These are phyloP conservation scores for Colletotrichum agaves DNA, from an alignment of 2,329 filamentous ascomycete genomes.

Conservation along the genomic window DNA sequence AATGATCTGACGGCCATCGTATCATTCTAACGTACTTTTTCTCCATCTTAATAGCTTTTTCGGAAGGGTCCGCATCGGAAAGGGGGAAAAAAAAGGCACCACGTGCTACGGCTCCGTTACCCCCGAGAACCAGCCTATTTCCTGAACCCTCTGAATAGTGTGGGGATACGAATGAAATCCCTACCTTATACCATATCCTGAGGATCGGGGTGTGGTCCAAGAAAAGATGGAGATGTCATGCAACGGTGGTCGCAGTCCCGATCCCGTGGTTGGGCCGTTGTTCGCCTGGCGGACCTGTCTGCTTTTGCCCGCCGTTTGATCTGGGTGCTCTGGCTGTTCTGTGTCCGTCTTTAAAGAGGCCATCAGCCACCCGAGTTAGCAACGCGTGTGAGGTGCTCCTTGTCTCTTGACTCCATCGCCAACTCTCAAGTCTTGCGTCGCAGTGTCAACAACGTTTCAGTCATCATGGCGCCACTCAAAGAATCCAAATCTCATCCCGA, in stretches of 20 bases:
- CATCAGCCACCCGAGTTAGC: background rate
- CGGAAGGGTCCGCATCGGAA: too few relatives aligned
- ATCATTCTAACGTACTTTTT: background rate
- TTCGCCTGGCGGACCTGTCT: conserved; percentile 5
- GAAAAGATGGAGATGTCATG: conserved; percentile 29
- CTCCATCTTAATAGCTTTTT: background rate
- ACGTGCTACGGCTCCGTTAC: conserved; percentile 34
- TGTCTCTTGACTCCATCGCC: background rate
- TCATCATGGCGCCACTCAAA: conserved; percentile 28
- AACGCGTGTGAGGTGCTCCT: background rate
- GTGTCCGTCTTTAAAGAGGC: conserved; percentile 7
- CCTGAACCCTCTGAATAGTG: conserved; percentile 11
- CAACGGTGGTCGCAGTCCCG: conserved; percentile 28
- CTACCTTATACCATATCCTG: conserved; percentile 18
- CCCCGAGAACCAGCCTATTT: conserved; percentile 18
- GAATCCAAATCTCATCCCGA: conserved; percentile 24
- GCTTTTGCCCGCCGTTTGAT: conserved; percentile 7
- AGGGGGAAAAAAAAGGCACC: background rate
- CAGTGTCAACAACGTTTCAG: background rate
- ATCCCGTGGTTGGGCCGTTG: conserved; percentile 19
- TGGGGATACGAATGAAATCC: conserved; percentile 11
- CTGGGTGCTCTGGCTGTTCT: background rate
- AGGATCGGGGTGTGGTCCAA: background rate
- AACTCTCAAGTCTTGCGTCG: conserved; percentile 3
- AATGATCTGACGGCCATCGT: background rate